Evolutionary conservation across 78 protist species (phyloP).

Genomic region (Thecamonas trahens): DNA sequence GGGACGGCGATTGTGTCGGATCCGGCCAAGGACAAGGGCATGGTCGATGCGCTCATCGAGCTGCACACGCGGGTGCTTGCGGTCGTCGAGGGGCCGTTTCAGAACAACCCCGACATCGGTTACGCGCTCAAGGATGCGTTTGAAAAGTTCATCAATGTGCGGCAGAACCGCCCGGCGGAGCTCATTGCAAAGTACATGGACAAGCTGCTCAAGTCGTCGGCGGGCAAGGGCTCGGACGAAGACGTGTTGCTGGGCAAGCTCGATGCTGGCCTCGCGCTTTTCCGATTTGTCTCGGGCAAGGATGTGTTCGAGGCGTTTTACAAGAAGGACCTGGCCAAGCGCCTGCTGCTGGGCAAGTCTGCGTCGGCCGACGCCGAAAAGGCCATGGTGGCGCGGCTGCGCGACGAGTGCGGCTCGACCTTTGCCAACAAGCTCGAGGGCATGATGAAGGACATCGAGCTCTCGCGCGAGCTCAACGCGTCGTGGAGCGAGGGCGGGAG

Average conservation of each 20-base stretch:
- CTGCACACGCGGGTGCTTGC: conserved; percentile 35
- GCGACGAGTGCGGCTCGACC: conserved; percentile 81
- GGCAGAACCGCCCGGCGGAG: conserved; percentile 70
- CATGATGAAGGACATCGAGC: conserved; percentile 89
- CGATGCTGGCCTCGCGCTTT: conserved; percentile 58
- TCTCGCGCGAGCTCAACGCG: conserved; percentile 47
- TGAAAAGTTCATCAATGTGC: conserved; percentile 62
- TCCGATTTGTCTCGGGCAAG: conserved; percentile 70
- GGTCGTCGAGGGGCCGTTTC: conserved; percentile 34
- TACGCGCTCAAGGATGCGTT: conserved; percentile 63
- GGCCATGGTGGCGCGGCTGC: conserved; percentile 75
- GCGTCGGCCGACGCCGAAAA: conserved; percentile 79
- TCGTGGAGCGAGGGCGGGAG: conserved; percentile 18
- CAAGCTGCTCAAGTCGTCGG: conserved; percentile 40
- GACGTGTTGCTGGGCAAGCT: conserved; percentile 20
- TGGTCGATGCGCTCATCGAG: conserved; percentile 61
- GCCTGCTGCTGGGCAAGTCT: conserved; percentile 73
- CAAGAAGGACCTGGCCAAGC: conserved; percentile 82
- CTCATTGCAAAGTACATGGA: conserved; percentile 82
- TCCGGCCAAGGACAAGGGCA: conserved; percentile 28
- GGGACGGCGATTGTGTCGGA: conserved; percentile 59
- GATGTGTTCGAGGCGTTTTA: conserved; percentile 97
- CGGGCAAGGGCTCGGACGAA: conserved; percentile 13
- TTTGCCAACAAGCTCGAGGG: conserved; percentile 89
- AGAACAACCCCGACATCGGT: conserved; percentile 15